phyloP scores from a whole-genome alignment of 2,329 filamentous ascomycete genomes.

The Fragosphaeria purpurea region DNA sequence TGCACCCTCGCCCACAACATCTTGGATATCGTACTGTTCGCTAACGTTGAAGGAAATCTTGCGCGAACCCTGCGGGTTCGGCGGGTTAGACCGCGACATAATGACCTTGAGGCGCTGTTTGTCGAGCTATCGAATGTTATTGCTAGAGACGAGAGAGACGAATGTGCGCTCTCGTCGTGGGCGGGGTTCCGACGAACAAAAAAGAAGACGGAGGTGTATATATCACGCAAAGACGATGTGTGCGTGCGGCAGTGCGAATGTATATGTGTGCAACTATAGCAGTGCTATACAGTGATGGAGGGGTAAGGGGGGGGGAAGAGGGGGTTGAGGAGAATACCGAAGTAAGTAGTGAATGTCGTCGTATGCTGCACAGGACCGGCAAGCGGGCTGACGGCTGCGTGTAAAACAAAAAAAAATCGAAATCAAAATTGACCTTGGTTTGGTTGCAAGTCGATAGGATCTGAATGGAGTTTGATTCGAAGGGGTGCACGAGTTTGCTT shows the following conservation, averaged over 20 bases:
- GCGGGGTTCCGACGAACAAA: too few species aligned
- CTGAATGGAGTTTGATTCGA: too few species aligned
- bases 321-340: background rate
- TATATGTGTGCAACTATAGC: background rate
- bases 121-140: background rate
- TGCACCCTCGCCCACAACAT: constrained; percentile 96
- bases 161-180: too few species aligned
- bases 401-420: background rate
- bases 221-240: background rate
- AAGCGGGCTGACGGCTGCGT: constrained; percentile 1
- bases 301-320: constrained; percentile 2
- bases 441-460: too few species aligned
- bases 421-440: background rate
- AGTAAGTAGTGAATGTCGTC: background rate
- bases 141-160: too few species aligned
- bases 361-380: constrained; percentile 1
- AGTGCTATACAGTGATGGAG: background rate
- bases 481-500: too few species aligned
- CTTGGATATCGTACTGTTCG: constrained; percentile 98
- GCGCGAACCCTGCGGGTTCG: constrained; percentile 54
- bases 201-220: background rate
- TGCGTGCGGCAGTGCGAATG: background rate
- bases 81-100: constrained; percentile 49
- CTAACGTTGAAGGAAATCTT: constrained; percentile 99
- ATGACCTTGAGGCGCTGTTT: constrained; percentile 6